Evolutionary conservation across 768 basidiomycete genomes (phyloP).

Genomic region (Exidia glandulosa): DNA sequence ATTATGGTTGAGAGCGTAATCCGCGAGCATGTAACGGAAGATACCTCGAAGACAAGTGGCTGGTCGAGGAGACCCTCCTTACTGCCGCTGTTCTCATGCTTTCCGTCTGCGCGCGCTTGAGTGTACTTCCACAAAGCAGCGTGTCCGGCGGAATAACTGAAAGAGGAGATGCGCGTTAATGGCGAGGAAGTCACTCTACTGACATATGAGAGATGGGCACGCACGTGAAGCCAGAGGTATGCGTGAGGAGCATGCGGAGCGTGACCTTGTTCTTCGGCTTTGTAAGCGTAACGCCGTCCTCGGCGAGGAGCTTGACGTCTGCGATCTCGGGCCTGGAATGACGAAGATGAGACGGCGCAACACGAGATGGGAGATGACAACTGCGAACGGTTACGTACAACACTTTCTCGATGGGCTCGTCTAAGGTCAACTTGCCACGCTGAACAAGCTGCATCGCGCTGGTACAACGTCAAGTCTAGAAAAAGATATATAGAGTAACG

Average conservation of each 20-base stretch:
- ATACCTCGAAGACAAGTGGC: neutral
- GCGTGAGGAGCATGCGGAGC: constrained; percentile 1
- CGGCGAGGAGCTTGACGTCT: neutral
- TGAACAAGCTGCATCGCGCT: neutral
- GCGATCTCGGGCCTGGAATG: neutral
- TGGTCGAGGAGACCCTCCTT: neutral
- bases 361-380: neutral
- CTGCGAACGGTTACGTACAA: neutral
- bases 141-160: neutral
- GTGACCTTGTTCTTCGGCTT: neutral
- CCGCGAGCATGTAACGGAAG: neutral
- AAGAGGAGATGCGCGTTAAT: neutral
- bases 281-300: neutral
- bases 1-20: neutral
- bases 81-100: neutral
- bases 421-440: neutral
- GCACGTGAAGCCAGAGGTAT: neutral
- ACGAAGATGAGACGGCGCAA: too few relatives aligned
- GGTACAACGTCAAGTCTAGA: neutral
- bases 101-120: neutral
- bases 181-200: neutral
- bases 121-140: neutral
- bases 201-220: neutral
- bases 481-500: neutral
- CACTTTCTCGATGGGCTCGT: neutral